Evolutionary conservation across 2,329 filamentous ascomycete genomes (phyloP).

Genomic region (Fusarium sp.): DNA sequence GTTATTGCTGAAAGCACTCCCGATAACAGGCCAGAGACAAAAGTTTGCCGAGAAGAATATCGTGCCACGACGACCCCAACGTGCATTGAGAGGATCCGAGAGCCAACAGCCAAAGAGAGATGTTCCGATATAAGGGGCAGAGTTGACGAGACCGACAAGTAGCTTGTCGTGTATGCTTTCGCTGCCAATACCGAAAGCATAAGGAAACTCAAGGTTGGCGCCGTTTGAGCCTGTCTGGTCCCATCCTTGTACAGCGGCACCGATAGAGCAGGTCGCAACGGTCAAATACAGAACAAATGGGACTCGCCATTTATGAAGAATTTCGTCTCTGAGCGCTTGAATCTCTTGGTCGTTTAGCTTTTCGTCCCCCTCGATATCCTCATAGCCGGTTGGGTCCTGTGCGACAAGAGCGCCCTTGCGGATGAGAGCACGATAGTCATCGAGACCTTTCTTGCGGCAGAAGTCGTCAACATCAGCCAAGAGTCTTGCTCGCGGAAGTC

Average conservation of each 20-base stretch:
- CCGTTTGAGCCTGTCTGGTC: constrained; percentile 75
- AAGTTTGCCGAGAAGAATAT: constrained; percentile 83
- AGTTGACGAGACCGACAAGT: constrained; percentile 77
- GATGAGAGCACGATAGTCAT: constrained; percentile 69
- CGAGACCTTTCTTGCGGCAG: constrained; percentile 69
- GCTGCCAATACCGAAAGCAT: constrained; percentile 61
- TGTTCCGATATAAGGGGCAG: constrained; percentile 65
- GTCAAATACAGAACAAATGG: constrained; percentile 74
- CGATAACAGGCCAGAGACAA: constrained; percentile 77
- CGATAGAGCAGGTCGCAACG: constrained; percentile 76
- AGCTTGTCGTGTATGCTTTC: constrained; percentile 56
- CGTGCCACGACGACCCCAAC: constrained; percentile 60
- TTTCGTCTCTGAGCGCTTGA: constrained; percentile 70
- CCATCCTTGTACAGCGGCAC: constrained; percentile 78
- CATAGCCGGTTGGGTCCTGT: constrained; percentile 74
- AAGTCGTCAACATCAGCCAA: constrained; percentile 71
- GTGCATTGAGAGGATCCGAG: constrained; percentile 71
- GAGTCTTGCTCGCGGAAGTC: constrained; percentile 65
- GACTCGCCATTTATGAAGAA: constrained; percentile 76
- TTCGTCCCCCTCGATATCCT: constrained; percentile 68
- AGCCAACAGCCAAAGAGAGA: constrained; percentile 72
- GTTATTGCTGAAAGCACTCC: constrained; percentile 76
- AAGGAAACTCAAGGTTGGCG: constrained; percentile 72
- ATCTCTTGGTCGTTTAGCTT: constrained; percentile 72
- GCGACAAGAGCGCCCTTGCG: constrained; percentile 80